Conservation (phyloP, 2,329 filamentous ascomycete species). For the Claviceps pazoutovae region DNA sequence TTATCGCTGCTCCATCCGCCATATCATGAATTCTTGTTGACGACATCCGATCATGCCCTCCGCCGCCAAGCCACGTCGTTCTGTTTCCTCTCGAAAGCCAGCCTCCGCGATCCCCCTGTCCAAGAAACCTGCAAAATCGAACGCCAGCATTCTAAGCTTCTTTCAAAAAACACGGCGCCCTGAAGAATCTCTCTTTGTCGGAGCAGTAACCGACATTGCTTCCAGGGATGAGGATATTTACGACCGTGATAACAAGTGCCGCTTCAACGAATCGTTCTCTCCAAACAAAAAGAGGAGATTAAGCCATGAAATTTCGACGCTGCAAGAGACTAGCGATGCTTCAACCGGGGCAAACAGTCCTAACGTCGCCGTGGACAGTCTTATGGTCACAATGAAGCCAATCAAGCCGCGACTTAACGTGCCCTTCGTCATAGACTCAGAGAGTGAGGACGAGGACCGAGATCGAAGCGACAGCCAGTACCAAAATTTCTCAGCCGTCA, state of each 20-base stretch:
- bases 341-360: neutral
- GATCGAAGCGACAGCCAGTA: neutral
- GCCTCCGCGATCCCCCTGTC: slow-evolving; percentile 9
- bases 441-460: slow-evolving; percentile 27
- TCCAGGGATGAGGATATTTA: slow-evolving; percentile 16
- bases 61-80: slow-evolving; percentile 19
- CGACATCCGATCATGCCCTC: slow-evolving; percentile 18
- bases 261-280: slow-evolving; percentile 21
- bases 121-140: slow-evolving; percentile 30
- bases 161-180: slow-evolving; percentile 55
- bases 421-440: slow-evolving; percentile 60
- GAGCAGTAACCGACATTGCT: slow-evolving; percentile 11
- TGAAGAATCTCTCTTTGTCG: slow-evolving; percentile 44
- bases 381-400: neutral
- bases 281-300: slow-evolving; percentile 18
- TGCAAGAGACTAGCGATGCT: neutral
- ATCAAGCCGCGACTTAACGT: slow-evolving; percentile 14
- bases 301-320: slow-evolving; percentile 10
- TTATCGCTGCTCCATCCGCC: neutral
- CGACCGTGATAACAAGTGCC: slow-evolving; percentile 12
- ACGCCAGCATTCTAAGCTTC: slow-evolving; percentile 58
- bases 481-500: too few relatives aligned
- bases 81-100: slow-evolving; percentile 20
- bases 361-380: neutral
- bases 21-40: neutral